Base-by-base conservation (phyloP, 257 asterid genomes). In the Linaria vulgaris region DNA sequence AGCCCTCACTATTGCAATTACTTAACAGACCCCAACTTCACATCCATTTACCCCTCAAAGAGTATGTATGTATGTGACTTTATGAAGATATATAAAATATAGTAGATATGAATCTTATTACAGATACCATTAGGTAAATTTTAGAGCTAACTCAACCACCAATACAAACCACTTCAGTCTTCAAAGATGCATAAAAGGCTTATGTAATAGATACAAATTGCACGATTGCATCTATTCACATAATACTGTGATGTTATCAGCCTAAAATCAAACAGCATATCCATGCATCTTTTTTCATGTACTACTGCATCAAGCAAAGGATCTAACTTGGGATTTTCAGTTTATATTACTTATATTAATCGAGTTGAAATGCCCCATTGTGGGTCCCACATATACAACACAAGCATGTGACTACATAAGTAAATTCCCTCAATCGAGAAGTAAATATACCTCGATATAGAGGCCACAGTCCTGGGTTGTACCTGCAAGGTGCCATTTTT, bases 381-480 rank as follows among this genome's bases (percentile, higher is more conserved):
- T n/a, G 12, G 59, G 54, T 63, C 17, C 17, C 53, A 58, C 8
- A 64, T 25, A 53, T 14, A 69, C 21, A 37, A 52, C 66, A 50
- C 25, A 62, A 67, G 69, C 38, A 68, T 56, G 57, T 46, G 41
- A 76, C 21, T 56, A 46, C 45, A 58, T 27, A 58, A 45, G 54
- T 20, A 63, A 13, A 57, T 37, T 16, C 23, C 24, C 56, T 49
- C 5, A 34, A 66, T 8, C 57, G 21, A 22, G 5, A 58, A 39
- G 46, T 50, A 38, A 62, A 49, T 66, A 61, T 79, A 94, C 96
- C 99, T 87, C 99, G 91, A 86, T 90, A 94, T 50, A 94, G 86
- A 34, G 99, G 99, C 99, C 99, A 94, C 69, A 94, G 63, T 66
- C 83, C 91, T 30, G 96, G 95, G 43, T 82, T 81, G 63, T 59